Base-by-base conservation (phyloP, 257 asterid species). In the Solanum bukasovii region DNA sequence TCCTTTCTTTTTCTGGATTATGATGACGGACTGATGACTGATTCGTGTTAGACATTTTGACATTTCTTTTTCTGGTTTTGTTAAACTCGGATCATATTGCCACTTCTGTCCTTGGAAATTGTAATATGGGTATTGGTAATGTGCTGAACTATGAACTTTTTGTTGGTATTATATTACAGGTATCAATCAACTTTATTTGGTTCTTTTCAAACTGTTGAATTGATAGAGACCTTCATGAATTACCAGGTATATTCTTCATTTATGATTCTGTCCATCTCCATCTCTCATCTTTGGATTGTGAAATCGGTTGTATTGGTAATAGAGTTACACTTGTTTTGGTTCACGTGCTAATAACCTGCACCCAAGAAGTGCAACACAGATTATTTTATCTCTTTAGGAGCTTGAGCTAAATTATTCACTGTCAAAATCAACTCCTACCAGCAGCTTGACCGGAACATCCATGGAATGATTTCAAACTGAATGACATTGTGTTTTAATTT, bases 171-270 rank as follows among this genome's bases (percentile, higher is more conserved):
- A 27, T 25, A 38, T 77, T 88, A 84, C 91, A 96, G 98, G 99
- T 97, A 97, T 89, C 99, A 96, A 78, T 95, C 99, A 44, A 94
- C 99, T 75, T 90, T 97, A 86, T 95, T 95, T 87, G 99, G 99
- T 86, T 96, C 99, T 84, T 97, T 85, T 90, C 99, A 96, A 92
- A 97, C 99, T 0, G 98, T 91, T 83, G 99, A 97, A 86, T 87
- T 97, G 90, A 97, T 96, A 44, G 99, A 96, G 91, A 97, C 99
- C 78, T 97, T 97, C 92, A 95, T 97, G 98, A 97, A 97, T 90
- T 97, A 97, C 91, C 98, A 97, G 98, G 98, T 94, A 90, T 27
- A 25, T 27, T 25, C 1, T 18, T 42, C 84, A n/a, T 44, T 44
- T 42, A 25, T 44, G 84, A 79, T 44, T 44, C 84, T 7, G n/a